A percentile compares a stretch with the other conserved stretches of the same genome.
Evolutionary conservation across 257 asterid species (phyloP).

Genomic region (Misopates orontium): DNA sequence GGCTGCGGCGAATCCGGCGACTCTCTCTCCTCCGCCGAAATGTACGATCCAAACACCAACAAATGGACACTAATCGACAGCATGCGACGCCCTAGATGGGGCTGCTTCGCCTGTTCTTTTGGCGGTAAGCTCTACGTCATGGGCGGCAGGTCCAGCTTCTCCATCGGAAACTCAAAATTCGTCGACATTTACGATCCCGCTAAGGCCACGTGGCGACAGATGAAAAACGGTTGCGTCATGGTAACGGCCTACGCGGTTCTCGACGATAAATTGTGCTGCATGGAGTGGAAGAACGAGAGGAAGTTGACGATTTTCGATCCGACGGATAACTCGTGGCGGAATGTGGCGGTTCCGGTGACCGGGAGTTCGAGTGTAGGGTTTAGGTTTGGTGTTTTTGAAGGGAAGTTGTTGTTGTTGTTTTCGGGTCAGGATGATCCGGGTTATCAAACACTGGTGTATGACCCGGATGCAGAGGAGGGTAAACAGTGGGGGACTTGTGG

Average conservation of each 20-base stretch:
- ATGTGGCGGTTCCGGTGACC: slow-evolving; percentile 56
- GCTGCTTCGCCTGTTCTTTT: slow-evolving; percentile 69
- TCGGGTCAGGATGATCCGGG: slow-evolving; percentile 50
- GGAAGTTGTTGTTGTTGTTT: slow-evolving; percentile 67
- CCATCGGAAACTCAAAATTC: slow-evolving; percentile 72
- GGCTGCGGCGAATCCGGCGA: slow-evolving; percentile 70
- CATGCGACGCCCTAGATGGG: slow-evolving; percentile 75
- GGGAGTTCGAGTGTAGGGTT: slow-evolving; percentile 70
- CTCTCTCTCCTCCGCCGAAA: slow-evolving; percentile 69
- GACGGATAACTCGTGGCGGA: slow-evolving; percentile 60
- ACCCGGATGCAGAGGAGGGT: slow-evolving; percentile 69
- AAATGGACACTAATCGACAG: slow-evolving; percentile 64
- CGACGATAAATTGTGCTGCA: slow-evolving; percentile 66
- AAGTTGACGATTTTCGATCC: slow-evolving; percentile 58
- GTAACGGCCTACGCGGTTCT: slow-evolving; percentile 76
- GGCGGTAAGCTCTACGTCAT: slow-evolving; percentile 72
- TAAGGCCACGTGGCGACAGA: slow-evolving; percentile 51
- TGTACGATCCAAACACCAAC: slow-evolving; percentile 61
- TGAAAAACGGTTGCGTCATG: slow-evolving; percentile 90
- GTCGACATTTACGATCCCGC: slow-evolving; percentile 64
- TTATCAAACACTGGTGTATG: slow-evolving; percentile 52
- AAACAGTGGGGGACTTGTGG: slow-evolving; percentile 62
- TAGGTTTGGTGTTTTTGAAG: slow-evolving; percentile 61
- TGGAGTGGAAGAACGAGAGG: slow-evolving; percentile 89
- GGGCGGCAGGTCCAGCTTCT: slow-evolving; percentile 89